phyloP scores from a whole-genome alignment of 306 rosid species.

The Styphnolobium japonicum region DNA sequence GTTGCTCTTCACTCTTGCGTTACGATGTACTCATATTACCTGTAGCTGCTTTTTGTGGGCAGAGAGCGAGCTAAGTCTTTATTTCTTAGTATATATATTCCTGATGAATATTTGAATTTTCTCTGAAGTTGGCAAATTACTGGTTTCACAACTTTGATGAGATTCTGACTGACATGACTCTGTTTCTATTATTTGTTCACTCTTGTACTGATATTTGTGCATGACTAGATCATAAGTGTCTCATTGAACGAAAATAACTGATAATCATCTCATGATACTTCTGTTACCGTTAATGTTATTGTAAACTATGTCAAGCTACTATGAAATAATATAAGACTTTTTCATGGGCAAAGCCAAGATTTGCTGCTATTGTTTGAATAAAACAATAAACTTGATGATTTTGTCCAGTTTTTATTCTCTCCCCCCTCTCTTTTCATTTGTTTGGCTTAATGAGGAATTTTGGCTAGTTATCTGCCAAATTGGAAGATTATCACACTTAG shows the following conservation, averaged over 20 bases:
- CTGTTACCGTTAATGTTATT: slow-evolving; percentile 2
- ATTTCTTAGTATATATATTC: not conserved
- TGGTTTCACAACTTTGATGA: slow-evolving; percentile 8
- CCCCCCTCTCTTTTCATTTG: not conserved
- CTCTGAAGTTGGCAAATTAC: not conserved
- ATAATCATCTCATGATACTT: not conserved
- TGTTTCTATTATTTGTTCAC: slow-evolving; percentile 3
- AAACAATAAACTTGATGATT: not conserved
- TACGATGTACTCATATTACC: not conserved
- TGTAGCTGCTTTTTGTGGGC: not conserved
- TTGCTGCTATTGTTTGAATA: not conserved
- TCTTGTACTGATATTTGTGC: slow-evolving; percentile 16
- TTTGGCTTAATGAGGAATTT: not conserved
- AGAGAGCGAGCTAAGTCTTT: not conserved
- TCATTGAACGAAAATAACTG: not conserved
- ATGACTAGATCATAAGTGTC: not conserved
- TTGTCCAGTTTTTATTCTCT: not conserved
- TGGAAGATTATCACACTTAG: not conserved
- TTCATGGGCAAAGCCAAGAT: slow-evolving; percentile 12
- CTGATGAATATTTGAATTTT: not conserved
- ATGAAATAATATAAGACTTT: not conserved
- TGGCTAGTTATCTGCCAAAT: not conserved
- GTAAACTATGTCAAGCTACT: not conserved
- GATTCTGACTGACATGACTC: slow-evolving; percentile 7
- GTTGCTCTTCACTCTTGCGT: slow-evolving; percentile 5